Base-by-base conservation (phyloP, 805 yeast species). In the Yamadazyma scolyti region DNA sequence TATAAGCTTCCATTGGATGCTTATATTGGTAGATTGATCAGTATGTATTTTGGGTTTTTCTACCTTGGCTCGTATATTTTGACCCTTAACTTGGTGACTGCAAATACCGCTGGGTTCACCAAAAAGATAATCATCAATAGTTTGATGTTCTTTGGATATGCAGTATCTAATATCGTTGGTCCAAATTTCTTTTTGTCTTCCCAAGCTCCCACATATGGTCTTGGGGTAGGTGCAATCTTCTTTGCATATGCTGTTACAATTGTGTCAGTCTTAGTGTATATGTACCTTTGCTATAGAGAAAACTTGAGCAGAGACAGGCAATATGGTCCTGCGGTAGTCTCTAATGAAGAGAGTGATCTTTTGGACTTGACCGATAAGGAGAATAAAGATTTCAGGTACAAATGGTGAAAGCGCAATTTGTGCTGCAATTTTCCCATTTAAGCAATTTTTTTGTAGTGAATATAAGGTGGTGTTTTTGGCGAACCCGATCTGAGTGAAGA, bases 51-150 rank as follows among this genome's bases (percentile, higher is more conserved):
- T 17, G 25, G 30, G 2, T 37, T 30, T 18, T 37, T 24, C 29
- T 30, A 37, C 27, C 16, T 28, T 16, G 32, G 31, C 5, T 23
- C 37, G 9, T 30, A 37, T 14, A 31, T 35, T 15, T 20, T 29
- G 9, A 27, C 33, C 5, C 28, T 36, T 21, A 36, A 29, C 19
- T 23, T 32, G 15, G 32, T 36, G 16, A 30, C 37, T 18, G 20
- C 32, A 6, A 34, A 34, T 16, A 30, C 23, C 19, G 33, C 37
- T 19, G 39, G 39, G 14, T 34, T 34, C 27, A 34, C 39, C 16
- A 34, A 30, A 23, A 34, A 25, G 31, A 28, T 25, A 15, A 28
- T 30, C 4, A 28, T 32, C 9, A 28, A 28, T 21, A 14, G 32
- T 9, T 14, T 34, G 8, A 24, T 29, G n/a, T 34, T 34, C 20